These are phyloP conservation scores for Amborella trichopoda DNA, from an alignment of 164 flowering plant genomes.

Conservation along the genomic window DNA sequence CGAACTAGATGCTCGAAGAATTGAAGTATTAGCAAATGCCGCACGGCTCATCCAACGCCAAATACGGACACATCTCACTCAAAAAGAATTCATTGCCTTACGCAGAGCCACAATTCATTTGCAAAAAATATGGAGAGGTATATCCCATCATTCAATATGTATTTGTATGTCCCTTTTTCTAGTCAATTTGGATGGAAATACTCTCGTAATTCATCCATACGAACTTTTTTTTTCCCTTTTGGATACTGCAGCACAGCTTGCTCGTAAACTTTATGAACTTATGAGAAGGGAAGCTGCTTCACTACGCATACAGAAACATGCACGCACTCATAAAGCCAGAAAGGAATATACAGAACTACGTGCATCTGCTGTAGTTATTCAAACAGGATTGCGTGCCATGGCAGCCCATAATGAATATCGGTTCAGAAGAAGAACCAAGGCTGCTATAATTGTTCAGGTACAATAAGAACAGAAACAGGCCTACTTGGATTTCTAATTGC, in stretches of 20 bases:
- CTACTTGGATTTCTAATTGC: too few species aligned
- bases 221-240: neutral
- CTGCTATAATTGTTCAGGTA: slow-evolving; percentile 60
- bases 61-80: slow-evolving; percentile 51
- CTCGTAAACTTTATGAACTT: slow-evolving; percentile 46
- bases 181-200: neutral
- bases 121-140: slow-evolving; percentile 77
- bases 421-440: slow-evolving; percentile 51
- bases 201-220: too few species aligned
- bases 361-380: slow-evolving; percentile 47
- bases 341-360: slow-evolving; percentile 29
- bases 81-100: slow-evolving; percentile 49
- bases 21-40: slow-evolving; percentile 62
- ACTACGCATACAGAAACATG: slow-evolving; percentile 49
- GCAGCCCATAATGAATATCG: slow-evolving; percentile 57
- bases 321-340: slow-evolving; percentile 37
- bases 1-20: slow-evolving; percentile 73
- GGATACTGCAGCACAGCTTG: slow-evolving; percentile 36
- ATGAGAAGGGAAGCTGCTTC: slow-evolving; percentile 69
- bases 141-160: neutral
- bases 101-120: slow-evolving; percentile 39
- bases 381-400: slow-evolving; percentile 60
- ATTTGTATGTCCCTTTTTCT: neutral
- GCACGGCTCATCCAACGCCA: slow-evolving; percentile 67
- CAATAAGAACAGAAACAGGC: too few species aligned